Percentiles rank a stretch among this genome's conserved stretches.
These are phyloP conservation scores for Suillus occidentalis DNA, from an alignment of 768 basidiomycete genomes.

Conservation along the genomic window DNA sequence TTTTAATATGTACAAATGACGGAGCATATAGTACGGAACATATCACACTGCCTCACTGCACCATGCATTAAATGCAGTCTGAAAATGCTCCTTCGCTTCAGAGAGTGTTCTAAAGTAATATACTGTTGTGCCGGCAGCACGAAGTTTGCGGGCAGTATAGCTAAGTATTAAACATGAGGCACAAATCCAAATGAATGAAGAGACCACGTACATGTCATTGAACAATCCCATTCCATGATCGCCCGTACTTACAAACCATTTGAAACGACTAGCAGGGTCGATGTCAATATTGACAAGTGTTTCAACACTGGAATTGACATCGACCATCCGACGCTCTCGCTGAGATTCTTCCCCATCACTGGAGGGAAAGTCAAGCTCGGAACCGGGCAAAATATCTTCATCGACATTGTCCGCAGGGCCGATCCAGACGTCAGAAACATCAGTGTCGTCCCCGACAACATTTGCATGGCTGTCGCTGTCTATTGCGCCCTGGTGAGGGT, in stretches of 20 bases:
- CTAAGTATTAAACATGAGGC: neutral
- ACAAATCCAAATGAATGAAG: neutral
- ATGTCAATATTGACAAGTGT: neutral
- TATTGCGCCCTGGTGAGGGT: too few relatives aligned
- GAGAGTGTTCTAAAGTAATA: neutral
- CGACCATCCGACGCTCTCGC: neutral
- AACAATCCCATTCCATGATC: neutral
- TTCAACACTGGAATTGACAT: neutral
- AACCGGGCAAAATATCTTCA: too few relatives aligned
- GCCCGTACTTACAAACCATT: neutral
- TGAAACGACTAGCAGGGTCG: neutral
- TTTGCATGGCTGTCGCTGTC: too few relatives aligned
- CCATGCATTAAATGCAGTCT: neutral
- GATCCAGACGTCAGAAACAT: too few relatives aligned
- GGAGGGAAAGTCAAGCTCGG: too few relatives aligned
- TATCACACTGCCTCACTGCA: neutral
- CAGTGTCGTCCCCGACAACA: too few relatives aligned
- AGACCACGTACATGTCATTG: neutral
- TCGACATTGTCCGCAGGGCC: too few relatives aligned
- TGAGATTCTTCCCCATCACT: neutral
- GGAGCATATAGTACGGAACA: too few relatives aligned
- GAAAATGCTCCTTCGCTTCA: neutral
- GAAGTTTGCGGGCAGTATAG: neutral
- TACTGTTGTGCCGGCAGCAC: neutral
- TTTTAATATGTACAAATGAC: too few relatives aligned